Evolutionary conservation across 2,329 filamentous ascomycete species (phyloP), one percentile per base, ranked within the genome.

Genomic region (Neofusicoccum umdonicola): DNA sequence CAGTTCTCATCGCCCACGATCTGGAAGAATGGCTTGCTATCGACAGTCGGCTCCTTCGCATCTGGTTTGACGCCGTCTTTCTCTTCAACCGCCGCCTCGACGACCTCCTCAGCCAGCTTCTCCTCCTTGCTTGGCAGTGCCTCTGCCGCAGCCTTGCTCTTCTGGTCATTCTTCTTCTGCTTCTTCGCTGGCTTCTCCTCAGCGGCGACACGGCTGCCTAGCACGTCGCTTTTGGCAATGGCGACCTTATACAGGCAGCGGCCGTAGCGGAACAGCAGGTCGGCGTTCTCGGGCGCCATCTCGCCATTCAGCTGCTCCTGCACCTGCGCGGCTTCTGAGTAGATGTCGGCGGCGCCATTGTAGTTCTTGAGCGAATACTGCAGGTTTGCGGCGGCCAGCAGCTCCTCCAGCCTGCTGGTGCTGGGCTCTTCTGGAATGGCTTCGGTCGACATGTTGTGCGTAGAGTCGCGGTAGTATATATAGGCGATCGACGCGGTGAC

Each of bases 1-100:
- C 92, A 97, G 74, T 97, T 94, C 78, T 97, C 94, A 74, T 98
- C 94, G 65, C 95, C 95, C 4, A 88, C 90, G 74, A 99, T 96
- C 71, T 96, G 91, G 77, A 99, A 97, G 68, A 92, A 86, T 0
- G 91, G 88, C 76, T 93, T 94, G 76, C 89, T 90, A 4, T 77
- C 80, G 37, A 82, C 78, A 27, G 78, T 77, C 17, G 68, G 62
- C 41, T 74, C 72, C 47, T 75, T 76, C 41, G 69, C 70, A 68
- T 75, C 78, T 56, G 73, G 67, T 65, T 78, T 74, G 2, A 76
- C 74, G 52, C 78, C 79, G 19, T 80, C 79, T n/a, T 81, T 80
- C 57, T 79, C 77, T 54, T 82, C 81, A 0, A 80, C 78, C 5
- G 68, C 71, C 34, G 74, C 70, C 65, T 76, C 76, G 35, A 74